Evolutionary conservation across 306 rosid genomes (phyloP).

Genomic region (Coriaria nepalensis): DNA sequence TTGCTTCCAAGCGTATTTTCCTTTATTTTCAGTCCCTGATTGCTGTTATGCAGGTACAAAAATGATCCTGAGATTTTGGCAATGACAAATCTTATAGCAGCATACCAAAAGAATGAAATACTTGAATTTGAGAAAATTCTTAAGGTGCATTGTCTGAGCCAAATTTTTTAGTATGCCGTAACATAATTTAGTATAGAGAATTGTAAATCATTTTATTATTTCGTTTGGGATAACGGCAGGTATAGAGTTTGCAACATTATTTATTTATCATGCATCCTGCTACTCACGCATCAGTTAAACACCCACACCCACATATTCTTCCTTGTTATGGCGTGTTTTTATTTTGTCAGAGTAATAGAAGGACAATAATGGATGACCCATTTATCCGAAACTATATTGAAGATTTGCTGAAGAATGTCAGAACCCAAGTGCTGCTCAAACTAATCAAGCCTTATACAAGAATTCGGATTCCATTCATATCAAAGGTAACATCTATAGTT

Average conservation of each 20-base stretch:
- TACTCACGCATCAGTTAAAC: not conserved
- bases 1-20: slow-evolving; percentile 1
- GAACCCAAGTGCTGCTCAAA: slow-evolving; percentile 95
- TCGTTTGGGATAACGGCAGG: too few relatives aligned
- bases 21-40: slow-evolving; percentile 5
- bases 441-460: slow-evolving; percentile 96
- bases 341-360: slow-evolving; percentile 48
- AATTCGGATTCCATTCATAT: slow-evolving; percentile 90
- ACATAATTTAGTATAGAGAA: not conserved
- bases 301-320: not conserved
- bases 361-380: slow-evolving; percentile 93
- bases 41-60: slow-evolving; percentile 55
- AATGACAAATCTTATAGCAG: slow-evolving; percentile 96
- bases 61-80: slow-evolving; percentile 97
- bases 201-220: too few relatives aligned
- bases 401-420: slow-evolving; percentile 88
- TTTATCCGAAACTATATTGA: slow-evolving; percentile 92
- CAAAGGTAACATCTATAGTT: slow-evolving; percentile 39
- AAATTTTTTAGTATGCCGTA: not conserved
- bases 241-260: too few relatives aligned
- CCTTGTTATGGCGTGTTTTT: not conserved
- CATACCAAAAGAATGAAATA: slow-evolving; percentile 92
- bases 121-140: slow-evolving; percentile 92
- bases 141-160: slow-evolving; percentile 34
- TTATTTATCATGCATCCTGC: not conserved